These are phyloP conservation scores for Lasiosphaeria ovina DNA, from an alignment of 495 filamentous ascomycete species.

Conservation along the genomic window DNA sequence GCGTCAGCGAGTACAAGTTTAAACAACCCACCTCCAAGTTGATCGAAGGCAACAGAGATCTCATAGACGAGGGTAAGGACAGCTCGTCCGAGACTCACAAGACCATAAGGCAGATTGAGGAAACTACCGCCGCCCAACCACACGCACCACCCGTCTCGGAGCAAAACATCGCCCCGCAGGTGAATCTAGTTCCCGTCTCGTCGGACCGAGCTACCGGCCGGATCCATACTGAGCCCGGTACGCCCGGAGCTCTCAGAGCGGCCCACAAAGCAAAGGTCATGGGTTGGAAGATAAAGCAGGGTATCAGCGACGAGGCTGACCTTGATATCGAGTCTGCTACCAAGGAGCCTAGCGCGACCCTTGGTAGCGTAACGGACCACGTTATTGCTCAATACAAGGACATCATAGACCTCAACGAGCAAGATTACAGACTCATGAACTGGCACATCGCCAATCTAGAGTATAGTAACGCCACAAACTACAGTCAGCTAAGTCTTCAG, in stretches of 20 bases:
- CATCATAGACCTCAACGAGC: conserved; percentile 76
- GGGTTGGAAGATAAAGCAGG: conserved; percentile 75
- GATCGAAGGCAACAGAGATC: conserved; percentile 78
- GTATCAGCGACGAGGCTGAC: conserved; percentile 61
- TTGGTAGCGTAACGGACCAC: conserved; percentile 87
- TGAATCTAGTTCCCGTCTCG: conserved; percentile 56
- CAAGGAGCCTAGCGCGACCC: conserved; percentile 61
- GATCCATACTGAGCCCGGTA: conserved; percentile 55
- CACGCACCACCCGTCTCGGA: conserved; percentile 46
- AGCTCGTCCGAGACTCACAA: conserved; percentile 66
- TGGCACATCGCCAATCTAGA: conserved; percentile 99
- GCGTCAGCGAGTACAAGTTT: conserved; percentile 84
- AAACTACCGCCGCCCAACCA: conserved; percentile 47
- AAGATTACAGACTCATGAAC: conserved; percentile 87
- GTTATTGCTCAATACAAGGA: conserved; percentile 82
- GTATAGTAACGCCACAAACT: conserved; percentile 90
- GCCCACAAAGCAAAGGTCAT: conserved; percentile 68
- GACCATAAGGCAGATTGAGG: conserved; percentile 70
- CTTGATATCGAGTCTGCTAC: conserved; percentile 68
- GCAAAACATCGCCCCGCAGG: conserved; percentile 45
- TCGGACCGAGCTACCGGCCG: conserved; percentile 61
- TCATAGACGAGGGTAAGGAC: conserved; percentile 82
- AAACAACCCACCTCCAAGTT: conserved; percentile 64
- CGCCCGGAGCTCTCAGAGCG: conserved; percentile 59
- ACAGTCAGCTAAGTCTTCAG: conserved; percentile 79